Percentiles rank a stretch among this genome's conserved stretches.
Conservation (phyloP, 495 filamentous ascomycete genomes). For the Jackrogersella minutella region DNA sequence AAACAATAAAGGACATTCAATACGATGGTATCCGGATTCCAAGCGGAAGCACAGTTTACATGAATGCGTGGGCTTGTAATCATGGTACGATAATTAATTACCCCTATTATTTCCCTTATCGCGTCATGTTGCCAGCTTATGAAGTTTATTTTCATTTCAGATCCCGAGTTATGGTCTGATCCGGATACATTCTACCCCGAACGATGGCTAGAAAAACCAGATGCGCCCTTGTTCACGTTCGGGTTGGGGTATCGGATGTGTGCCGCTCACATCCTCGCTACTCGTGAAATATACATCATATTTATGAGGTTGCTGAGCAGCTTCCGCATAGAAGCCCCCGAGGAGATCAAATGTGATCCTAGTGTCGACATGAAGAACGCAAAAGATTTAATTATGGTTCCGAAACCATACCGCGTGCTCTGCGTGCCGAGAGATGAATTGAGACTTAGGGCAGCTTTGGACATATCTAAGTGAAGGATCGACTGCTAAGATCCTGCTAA, state of each 20-base stretch:
- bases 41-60: conserved; percentile 66
- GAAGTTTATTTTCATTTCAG: conserved; percentile 38
- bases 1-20: conserved; percentile 65
- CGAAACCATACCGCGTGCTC: conserved; percentile 61
- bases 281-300: conserved; percentile 70
- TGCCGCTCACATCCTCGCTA: conserved; percentile 68
- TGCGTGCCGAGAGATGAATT: conserved; percentile 62
- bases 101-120: not conserved
- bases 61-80: conserved; percentile 74
- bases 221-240: conserved; percentile 68
- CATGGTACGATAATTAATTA: conserved; percentile 51
- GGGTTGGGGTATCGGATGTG: conserved; percentile 74
- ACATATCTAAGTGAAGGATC: not conserved
- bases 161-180: conserved; percentile 65
- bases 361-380: conserved; percentile 64
- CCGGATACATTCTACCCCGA: conserved; percentile 68
- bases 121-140: not conserved
- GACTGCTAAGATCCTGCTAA: not conserved
- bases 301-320: conserved; percentile 68
- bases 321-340: conserved; percentile 62
- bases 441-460: conserved; percentile 50
- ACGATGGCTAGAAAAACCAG: conserved; percentile 68
- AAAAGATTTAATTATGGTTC: conserved; percentile 65
- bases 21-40: conserved; percentile 66
- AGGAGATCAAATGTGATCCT: conserved; percentile 62